Evolutionary conservation across 805 yeast species (phyloP), one percentile per base, ranked within the genome.

Genomic region (Metschnikowia borealis): DNA sequence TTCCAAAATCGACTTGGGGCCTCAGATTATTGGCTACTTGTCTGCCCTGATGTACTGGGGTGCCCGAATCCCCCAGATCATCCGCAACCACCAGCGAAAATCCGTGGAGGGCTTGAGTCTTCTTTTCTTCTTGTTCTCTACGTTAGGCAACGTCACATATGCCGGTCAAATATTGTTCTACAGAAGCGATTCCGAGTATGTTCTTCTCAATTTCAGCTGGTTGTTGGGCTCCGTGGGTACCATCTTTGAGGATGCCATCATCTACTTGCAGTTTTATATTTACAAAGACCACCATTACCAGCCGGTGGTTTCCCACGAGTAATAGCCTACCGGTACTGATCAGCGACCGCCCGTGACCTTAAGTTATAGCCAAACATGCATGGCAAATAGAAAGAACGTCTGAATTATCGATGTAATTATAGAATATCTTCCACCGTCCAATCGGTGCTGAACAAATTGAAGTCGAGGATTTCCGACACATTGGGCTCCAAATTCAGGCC

Each of bases 91-190:
- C 64, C 73, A 73, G 43, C 80, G 96, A 56, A 82, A 84, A 60
- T 86, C 96, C 4, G 90, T 90, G 49, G 78, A 81, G 50, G 98
- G 98, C 1, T 84, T 94, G 59, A 85, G 96, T 49, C 79, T 92
- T 54, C 78, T 89, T 47, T 87, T 87, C 67, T 86, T 87, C 69
- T 66, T 87, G 56, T 82, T 86, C 55, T 84, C 91, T 31, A 79
- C 86, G 8, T 69, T 85, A 59, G 95, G 94, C 17, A 87, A 87
- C 64, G 61, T 86, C 54, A 83, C 92, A 4, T 87, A 85, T 59
- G 87, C 90, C 20, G 79, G 82, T 44, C 90, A 86, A 62, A 86
- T 87, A 48, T 66, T 87, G 51, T 72, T 83, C 54, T 86, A 77
- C 66, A 73, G 91, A 58, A 74, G 74, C 44, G 92, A 87, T 62